Conservation (phyloP, 805 yeast species). For the Candida hungchunana region DNA sequence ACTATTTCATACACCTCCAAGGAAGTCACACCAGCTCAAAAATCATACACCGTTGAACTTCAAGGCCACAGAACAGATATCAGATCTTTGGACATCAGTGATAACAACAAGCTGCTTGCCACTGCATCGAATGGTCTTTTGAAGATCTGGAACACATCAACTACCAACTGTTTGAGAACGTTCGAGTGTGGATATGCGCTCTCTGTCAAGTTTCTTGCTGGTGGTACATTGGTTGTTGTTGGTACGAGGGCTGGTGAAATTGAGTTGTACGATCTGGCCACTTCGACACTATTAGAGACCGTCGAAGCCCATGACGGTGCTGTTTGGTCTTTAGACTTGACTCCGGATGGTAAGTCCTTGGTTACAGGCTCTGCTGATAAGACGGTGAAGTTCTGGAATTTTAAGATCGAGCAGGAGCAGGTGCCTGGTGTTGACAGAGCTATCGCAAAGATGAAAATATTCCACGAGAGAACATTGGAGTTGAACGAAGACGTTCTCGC, state of each 20-base stretch:
- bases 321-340: constrained; percentile 85
- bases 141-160: constrained; percentile 81
- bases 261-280: constrained; percentile 81
- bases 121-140: constrained; percentile 88
- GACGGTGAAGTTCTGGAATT: constrained; percentile 83
- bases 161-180: constrained; percentile 74
- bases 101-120: constrained; percentile 74
- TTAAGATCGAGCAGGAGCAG: constrained; percentile 59
- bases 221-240: constrained; percentile 79
- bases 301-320: constrained; percentile 80
- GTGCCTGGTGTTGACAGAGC: constrained; percentile 62
- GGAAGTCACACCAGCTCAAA: constrained; percentile 45
- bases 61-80: constrained; percentile 90
- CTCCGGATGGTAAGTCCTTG: constrained; percentile 78
- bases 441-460: constrained; percentile 51
- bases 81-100: constrained; percentile 75
- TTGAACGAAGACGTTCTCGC: constrained; percentile 80
- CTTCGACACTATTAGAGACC: constrained; percentile 67
- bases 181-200: constrained; percentile 88
- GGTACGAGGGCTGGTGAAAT: constrained; percentile 87
- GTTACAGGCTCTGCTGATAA: constrained; percentile 96
- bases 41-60: constrained; percentile 58
- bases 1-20: constrained; percentile 53
- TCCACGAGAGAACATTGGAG: constrained; percentile 79
- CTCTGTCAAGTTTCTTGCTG: constrained; percentile 79